A percentile compares a stretch with the other conserved stretches of the same genome.
phyloP scores from a whole-genome alignment of 768 basidiomycete species.

The Suillus decipiens region DNA sequence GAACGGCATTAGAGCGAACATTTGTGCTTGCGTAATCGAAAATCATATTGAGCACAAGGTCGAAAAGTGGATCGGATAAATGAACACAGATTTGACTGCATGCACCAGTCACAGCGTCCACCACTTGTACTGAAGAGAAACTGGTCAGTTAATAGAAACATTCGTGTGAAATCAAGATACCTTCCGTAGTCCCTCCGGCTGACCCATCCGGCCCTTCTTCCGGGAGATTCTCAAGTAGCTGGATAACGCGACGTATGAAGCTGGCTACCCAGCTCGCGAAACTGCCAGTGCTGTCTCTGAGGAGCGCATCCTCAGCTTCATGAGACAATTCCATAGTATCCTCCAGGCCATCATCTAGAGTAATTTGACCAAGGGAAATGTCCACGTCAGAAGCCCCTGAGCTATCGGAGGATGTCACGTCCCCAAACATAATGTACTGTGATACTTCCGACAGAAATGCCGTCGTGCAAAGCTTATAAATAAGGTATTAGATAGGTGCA shows the following conservation, averaged over 20 bases:
- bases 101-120: constrained; percentile 74
- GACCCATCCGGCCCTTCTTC: constrained; percentile 72
- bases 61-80: constrained; percentile 72
- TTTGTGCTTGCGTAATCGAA: constrained; percentile 81
- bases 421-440: constrained; percentile 73
- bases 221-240: constrained; percentile 82
- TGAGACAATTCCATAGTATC: constrained; percentile 38
- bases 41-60: constrained; percentile 80
- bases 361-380: constrained; percentile 3
- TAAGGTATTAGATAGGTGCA: constrained; percentile 14
- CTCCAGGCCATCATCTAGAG: neutral
- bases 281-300: constrained; percentile 70
- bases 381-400: neutral
- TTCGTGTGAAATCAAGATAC: constrained; percentile 32
- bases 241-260: constrained; percentile 77
- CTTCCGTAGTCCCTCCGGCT: constrained; percentile 66
- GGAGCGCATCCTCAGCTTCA: constrained; percentile 69
- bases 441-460: constrained; percentile 74
- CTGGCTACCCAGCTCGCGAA: constrained; percentile 85
- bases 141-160: constrained; percentile 2
- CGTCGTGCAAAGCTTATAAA: constrained; percentile 64
- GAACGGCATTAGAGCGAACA: constrained; percentile 82
- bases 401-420: constrained; percentile 49
- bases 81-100: constrained; percentile 64
- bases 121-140: constrained; percentile 57